These are phyloP conservation scores for Alternaria burnsii DNA, from an alignment of 2,329 filamentous ascomycete species.

Conservation along the genomic window DNA sequence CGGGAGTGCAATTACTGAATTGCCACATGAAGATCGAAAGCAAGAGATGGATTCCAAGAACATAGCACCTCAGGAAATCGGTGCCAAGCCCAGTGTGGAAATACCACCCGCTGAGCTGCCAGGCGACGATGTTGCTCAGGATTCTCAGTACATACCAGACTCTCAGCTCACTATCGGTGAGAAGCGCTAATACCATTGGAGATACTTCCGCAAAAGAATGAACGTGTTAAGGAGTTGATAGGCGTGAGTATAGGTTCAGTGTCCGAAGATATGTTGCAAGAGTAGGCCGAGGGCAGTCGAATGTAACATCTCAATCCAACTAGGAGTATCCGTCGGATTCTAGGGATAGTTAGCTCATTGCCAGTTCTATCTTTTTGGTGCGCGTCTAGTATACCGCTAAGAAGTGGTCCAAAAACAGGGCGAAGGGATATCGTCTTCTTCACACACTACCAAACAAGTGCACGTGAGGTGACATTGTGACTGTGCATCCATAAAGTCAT, in stretches of 20 bases:
- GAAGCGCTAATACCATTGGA: not conserved
- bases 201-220: not conserved
- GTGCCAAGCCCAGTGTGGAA: not conserved
- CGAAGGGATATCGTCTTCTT: not conserved
- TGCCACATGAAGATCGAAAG: not conserved
- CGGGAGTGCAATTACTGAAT: not conserved
- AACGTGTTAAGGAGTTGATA: not conserved
- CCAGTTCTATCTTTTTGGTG: not conserved
- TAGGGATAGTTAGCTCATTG: not conserved
- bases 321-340: not conserved
- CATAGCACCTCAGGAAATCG: not conserved
- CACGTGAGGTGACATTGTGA: not conserved
- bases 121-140: not conserved
- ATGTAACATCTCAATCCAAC: not conserved
- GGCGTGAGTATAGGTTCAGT: not conserved
- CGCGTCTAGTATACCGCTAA: not conserved
- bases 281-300: not conserved
- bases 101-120: not conserved
- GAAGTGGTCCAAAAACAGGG: not conserved
- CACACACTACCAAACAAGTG: not conserved
- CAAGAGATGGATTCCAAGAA: slow-evolving; percentile 1
- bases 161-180: slow-evolving; percentile 2
- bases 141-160: not conserved
- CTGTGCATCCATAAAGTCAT: not conserved
- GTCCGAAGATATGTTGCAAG: not conserved